Base-by-base conservation (phyloP, 495 filamentous ascomycete species). In the Venustampulla echinocandica region DNA sequence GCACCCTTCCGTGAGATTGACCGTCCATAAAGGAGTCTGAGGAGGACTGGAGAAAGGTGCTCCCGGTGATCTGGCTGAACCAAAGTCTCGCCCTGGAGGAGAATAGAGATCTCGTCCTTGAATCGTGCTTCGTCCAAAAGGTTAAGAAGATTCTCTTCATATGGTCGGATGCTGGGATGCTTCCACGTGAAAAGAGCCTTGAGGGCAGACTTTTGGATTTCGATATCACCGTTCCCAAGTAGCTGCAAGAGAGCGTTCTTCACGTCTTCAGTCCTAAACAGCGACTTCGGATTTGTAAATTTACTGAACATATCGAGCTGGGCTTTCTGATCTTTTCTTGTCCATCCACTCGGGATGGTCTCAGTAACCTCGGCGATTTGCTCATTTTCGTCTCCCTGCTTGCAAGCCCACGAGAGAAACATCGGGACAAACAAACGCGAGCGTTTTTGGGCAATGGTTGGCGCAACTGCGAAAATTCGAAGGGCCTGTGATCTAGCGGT, bases 141-240 rank as follows among this genome's bases (percentile, higher is more conserved):
- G 51, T 90, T 92, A 28, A 86, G 74, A 6, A 99, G 69, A 50
- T 88, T 84, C 54, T 95, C 90, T 50, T 90, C 76, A 57, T 95
- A 97, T 2, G 80, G 79, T 36, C 71, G 72, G 38, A 99, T 69
- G 14, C 71, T 77, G 2, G 82, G 68, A 27, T 76, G 71, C 60
- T 95, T 96, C 90, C 92, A 97, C 0, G 88, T 78, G 35, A 92
- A 73, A 17, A 99, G 76, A 22, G 84, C 87, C 56, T 87, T 90
- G 25, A 99, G 73, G 3, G 87, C 78, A 50, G 76, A 72, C 46
- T 85, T 87, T 54, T 99, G 92, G 13, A 95, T 73, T 47, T 95
- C 89, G 20, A 82, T 73, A 60, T 97, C 90, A 44, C 90, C 93
- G 54, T 93, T 90, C 15, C 78, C 76, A 23, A 96, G 67, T 25